These are phyloP conservation scores for Sporisorium reilianum DNA, from an alignment of 1,284 basidiomycete species.

Conservation along the genomic window DNA sequence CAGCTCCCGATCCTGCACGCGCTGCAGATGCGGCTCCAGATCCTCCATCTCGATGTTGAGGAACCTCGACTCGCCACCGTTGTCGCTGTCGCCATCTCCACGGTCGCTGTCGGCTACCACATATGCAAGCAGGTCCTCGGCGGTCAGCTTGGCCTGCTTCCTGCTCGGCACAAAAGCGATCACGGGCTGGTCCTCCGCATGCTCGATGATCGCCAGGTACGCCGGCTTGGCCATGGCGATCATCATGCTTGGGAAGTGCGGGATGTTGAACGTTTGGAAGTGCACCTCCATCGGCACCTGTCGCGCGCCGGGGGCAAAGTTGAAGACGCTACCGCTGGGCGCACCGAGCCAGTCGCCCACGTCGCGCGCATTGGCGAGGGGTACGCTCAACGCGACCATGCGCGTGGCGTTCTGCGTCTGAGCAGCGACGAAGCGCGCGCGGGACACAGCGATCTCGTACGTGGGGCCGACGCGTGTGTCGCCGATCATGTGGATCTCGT, in stretches of 20 bases:
- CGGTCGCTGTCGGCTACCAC: conserved; percentile 82
- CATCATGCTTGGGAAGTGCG: conserved; percentile 98
- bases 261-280: conserved; percentile 91
- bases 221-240: conserved; percentile 99
- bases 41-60: conserved; percentile 87
- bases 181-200: conserved; percentile 86
- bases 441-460: conserved; percentile 93
- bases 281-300: conserved; percentile 98
- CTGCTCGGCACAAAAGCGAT: conserved; percentile 93
- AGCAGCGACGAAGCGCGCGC: conserved; percentile 94
- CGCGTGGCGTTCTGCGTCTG: conserved; percentile 91
- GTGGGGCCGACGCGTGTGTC: conserved; percentile 89
- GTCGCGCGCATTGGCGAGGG: conserved; percentile 94
- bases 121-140: conserved; percentile 90
- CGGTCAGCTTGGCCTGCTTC: conserved; percentile 91
- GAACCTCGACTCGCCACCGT: conserved; percentile 79
- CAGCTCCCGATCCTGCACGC: conserved; percentile 82
- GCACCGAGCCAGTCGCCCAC: conserved; percentile 98
- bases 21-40: conserved; percentile 87
- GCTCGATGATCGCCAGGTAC: conserved; percentile 91
- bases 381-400: conserved; percentile 92
- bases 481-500: conserved; percentile 93
- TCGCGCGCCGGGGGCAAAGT: conserved; percentile 94
- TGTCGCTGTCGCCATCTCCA: conserved; percentile 49
- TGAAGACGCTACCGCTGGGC: conserved; percentile 88